Conservation (phyloP, 148 eudicot genomes). For the Silene latifolia region DNA sequence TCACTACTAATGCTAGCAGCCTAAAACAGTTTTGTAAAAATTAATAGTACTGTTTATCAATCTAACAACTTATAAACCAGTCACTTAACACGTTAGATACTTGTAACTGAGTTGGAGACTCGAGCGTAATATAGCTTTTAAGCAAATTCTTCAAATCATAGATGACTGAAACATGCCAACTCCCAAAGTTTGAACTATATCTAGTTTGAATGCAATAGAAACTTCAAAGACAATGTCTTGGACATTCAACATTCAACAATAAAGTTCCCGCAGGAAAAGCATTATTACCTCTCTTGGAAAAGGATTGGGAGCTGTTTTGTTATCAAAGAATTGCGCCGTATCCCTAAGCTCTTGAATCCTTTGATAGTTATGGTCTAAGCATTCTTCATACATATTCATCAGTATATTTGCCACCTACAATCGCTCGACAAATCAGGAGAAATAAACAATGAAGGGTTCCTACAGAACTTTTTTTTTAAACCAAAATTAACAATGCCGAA, state of each 20-base stretch:
- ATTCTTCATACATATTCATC: conserved; percentile 64
- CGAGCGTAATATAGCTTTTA: too few species aligned
- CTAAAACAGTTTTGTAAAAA: not conserved
- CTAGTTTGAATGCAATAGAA: not conserved
- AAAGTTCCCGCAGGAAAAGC: not conserved
- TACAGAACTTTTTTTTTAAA: not conserved
- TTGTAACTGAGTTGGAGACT: too few species aligned
- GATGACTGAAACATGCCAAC: not conserved
- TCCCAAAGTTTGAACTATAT: not conserved
- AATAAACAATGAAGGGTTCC: not conserved
- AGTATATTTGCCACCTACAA: conserved; percentile 46
- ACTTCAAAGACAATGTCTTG: not conserved
- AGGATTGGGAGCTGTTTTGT: conserved; percentile 21
- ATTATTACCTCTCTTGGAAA: conserved; percentile 42
- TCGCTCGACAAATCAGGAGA: not conserved
- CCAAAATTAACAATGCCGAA: not conserved
- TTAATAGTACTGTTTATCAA: not conserved
- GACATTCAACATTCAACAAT: not conserved
- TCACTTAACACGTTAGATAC: too few species aligned
- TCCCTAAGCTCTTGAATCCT: conserved; percentile 51
- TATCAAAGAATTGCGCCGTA: conserved; percentile 5
- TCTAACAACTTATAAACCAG: too few species aligned
- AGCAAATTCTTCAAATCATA: not conserved
- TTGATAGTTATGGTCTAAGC: conserved; percentile 52
- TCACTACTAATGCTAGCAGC: not conserved